Percentiles rank a stretch among this genome's conserved stretches.
phyloP scores from a whole-genome alignment of 139 green algal genomes.

The Micromonas commoda region DNA sequence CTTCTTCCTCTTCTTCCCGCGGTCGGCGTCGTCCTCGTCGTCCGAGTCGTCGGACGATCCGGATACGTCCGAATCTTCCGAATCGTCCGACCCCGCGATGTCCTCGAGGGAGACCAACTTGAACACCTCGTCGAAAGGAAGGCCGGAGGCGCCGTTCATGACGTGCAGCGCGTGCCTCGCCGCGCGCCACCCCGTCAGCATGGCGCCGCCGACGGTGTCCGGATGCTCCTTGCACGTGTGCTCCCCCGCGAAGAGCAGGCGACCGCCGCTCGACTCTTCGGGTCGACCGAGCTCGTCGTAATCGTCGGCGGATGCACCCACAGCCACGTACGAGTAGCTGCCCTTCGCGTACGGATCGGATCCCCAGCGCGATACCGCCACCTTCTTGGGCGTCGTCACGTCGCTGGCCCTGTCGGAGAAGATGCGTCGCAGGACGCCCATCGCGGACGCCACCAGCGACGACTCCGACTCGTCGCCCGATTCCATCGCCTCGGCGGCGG shows the following conservation, averaged over 20 bases:
- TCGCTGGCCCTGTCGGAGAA: not conserved
- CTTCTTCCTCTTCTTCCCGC: not conserved
- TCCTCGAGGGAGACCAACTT: not conserved
- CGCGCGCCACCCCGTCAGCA: slow-evolving; percentile 69
- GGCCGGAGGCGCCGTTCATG: not conserved
- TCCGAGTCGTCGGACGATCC: not conserved
- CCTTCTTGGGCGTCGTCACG: not conserved
- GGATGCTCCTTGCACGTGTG: slow-evolving; percentile 80
- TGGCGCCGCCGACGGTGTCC: slow-evolving; percentile 79
- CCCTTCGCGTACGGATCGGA: slow-evolving; percentile 47
- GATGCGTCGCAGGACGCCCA: slow-evolving; percentile 2
- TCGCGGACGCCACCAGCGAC: not conserved
- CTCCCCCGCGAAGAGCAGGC: slow-evolving; percentile 80
- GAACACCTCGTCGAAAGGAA: slow-evolving; percentile 12
- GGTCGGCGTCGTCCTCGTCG: not conserved
- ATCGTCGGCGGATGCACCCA: slow-evolving; percentile 48
- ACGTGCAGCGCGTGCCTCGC: slow-evolving; percentile 36
- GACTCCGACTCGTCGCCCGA: slow-evolving; percentile 11
- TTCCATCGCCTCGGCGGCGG: slow-evolving; percentile 10
- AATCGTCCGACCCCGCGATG: not conserved
- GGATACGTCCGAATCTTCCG: not conserved
- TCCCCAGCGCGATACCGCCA: slow-evolving; percentile 42
- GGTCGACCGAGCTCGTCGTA: slow-evolving; percentile 65
- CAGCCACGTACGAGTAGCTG: slow-evolving; percentile 70
- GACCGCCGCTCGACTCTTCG: not conserved